Conservation (phyloP, 2,329 filamentous ascomycete genomes). For the Colletotrichum gloeosporioides region DNA sequence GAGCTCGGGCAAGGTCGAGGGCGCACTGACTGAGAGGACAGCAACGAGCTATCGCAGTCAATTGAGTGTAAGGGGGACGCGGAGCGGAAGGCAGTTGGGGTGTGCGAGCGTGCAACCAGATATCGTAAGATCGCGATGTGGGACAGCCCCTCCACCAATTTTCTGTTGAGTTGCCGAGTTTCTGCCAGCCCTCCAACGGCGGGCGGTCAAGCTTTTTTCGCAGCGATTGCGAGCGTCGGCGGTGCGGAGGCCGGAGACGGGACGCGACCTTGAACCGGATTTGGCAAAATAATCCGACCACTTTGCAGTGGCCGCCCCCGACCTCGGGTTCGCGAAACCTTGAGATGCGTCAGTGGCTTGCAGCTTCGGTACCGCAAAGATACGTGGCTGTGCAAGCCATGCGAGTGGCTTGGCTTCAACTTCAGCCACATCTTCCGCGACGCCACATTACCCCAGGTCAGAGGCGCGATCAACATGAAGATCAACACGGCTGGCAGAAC, state of each 20-base stretch:
- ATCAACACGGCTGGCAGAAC: background rate
- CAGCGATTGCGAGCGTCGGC: background rate
- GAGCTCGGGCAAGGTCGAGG: background rate
- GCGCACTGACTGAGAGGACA: background rate
- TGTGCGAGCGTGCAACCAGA: slow-evolving; percentile 1
- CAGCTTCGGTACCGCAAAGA: background rate
- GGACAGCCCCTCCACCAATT: slow-evolving; percentile 17
- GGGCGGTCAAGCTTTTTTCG: slow-evolving; percentile 12
- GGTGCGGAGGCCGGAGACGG: background rate
- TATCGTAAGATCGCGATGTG: slow-evolving; percentile 17
- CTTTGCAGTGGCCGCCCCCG: background rate
- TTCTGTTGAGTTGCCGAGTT: slow-evolving; percentile 19
- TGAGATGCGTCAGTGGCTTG: background rate
- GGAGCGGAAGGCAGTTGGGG: background rate
- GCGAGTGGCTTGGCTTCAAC: background rate
- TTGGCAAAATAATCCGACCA: slow-evolving; percentile 5
- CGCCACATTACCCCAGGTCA: background rate
- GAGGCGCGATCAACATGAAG: background rate
- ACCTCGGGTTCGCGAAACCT: background rate
- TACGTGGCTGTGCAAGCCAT: background rate
- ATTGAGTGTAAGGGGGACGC: background rate
- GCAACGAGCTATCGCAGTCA: slow-evolving; percentile 2
- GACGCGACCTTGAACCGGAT: background rate
- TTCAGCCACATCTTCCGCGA: background rate
- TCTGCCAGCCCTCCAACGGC: slow-evolving; percentile 12